Percentiles rank a stretch among this genome's conserved stretches.
phyloP scores from a whole-genome alignment of 805 yeast species.

The Sungouiozyma ichnusensis region DNA sequence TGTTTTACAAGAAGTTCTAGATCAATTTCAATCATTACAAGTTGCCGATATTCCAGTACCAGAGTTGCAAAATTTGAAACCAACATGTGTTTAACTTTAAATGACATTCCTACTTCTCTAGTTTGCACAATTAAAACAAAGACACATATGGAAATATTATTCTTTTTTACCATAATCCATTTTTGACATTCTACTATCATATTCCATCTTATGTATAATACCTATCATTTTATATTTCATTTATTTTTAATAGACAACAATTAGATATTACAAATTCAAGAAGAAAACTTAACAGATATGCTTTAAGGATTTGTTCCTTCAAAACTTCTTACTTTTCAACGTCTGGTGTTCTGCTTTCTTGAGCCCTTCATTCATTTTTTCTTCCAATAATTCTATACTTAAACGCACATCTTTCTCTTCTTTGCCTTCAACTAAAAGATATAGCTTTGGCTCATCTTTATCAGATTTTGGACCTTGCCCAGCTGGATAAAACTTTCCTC shows the following conservation, averaged over 20 bases:
- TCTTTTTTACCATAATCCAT: background rate
- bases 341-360: slow-evolving; percentile 39
- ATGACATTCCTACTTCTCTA: background rate
- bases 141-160: background rate
- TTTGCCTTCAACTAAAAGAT: slow-evolving; percentile 66
- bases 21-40: slow-evolving; percentile 31
- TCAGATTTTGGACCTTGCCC: slow-evolving; percentile 44
- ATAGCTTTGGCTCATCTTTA: slow-evolving; percentile 61
- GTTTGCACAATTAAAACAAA: background rate
- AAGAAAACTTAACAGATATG: too few relatives aligned
- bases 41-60: slow-evolving; percentile 34
- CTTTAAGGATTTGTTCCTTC: too few relatives aligned
- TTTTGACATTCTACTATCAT: background rate
- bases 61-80: slow-evolving; percentile 29
- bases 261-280: background rate
- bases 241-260: slow-evolving; percentile 1
- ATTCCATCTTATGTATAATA: slow-evolving; percentile 1
- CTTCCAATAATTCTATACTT: slow-evolving; percentile 50
- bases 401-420: slow-evolving; percentile 46
- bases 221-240: slow-evolving; percentile 1
- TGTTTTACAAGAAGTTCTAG: slow-evolving; percentile 31
- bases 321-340: slow-evolving; percentile 39
- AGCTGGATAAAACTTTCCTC: slow-evolving; percentile 65
- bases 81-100: slow-evolving; percentile 11
- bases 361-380: slow-evolving; percentile 46